Percentiles rank a stretch among this genome's conserved stretches.
Conservation (phyloP, 805 yeast species). For the Naumovozyma dairenensis region DNA sequence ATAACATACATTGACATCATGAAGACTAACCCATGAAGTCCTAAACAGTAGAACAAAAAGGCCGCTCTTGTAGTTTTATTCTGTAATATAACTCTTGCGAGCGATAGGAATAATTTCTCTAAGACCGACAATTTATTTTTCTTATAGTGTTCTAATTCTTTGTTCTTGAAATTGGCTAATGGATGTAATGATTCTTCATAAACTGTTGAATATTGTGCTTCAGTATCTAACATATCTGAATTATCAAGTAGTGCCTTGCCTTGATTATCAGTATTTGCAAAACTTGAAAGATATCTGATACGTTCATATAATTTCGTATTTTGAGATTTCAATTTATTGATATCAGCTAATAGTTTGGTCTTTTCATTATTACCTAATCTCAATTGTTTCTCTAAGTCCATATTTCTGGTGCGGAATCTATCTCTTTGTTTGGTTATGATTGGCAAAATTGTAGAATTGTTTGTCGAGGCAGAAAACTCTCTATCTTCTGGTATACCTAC, state of each 20-base stretch:
- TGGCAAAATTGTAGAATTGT: slow-evolving; percentile 53
- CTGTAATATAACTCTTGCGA: slow-evolving; percentile 67
- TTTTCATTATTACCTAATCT: slow-evolving; percentile 46
- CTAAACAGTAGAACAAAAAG: slow-evolving; percentile 63
- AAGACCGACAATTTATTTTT: slow-evolving; percentile 61
- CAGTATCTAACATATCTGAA: slow-evolving; percentile 35
- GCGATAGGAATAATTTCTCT: slow-evolving; percentile 65
- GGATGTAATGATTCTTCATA: slow-evolving; percentile 79
- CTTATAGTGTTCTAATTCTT: slow-evolving; percentile 63
- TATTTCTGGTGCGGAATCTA: slow-evolving; percentile 73
- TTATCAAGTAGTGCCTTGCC: slow-evolving; percentile 14
- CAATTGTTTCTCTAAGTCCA: slow-evolving; percentile 74
- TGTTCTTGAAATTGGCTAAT: slow-evolving; percentile 66
- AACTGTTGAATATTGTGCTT: slow-evolving; percentile 47
- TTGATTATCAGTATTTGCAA: slow-evolving; percentile 26
- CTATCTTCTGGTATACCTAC: slow-evolving; percentile 36
- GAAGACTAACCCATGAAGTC: slow-evolving; percentile 67
- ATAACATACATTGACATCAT: slow-evolving; percentile 47
- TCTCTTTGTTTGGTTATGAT: slow-evolving; percentile 93
- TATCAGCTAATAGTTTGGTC: slow-evolving; percentile 54
- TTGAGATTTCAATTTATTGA: slow-evolving; percentile 56
- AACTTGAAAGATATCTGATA: slow-evolving; percentile 54
- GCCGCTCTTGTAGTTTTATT: slow-evolving; percentile 62
- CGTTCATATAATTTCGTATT: slow-evolving; percentile 74
- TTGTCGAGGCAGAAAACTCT: slow-evolving; percentile 13